phyloP scores from a whole-genome alignment of 371 early-diverging fungal species.

The Mucor indicus region DNA sequence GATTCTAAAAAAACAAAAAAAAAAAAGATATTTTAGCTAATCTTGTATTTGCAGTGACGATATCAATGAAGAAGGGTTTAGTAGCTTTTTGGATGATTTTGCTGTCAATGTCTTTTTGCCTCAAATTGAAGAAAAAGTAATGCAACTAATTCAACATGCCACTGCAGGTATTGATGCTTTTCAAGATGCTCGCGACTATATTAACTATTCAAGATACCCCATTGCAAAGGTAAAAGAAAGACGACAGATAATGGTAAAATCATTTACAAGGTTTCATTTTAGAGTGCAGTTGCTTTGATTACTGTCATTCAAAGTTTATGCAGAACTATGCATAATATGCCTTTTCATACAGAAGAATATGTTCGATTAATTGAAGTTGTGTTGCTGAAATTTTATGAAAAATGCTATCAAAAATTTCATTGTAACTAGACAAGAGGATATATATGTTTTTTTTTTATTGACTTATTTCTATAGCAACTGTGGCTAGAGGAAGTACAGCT shows the following conservation, averaged over 20 bases:
- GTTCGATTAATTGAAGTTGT: constrained; percentile 76
- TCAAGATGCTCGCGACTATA: constrained; percentile 51
- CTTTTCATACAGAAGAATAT: constrained; percentile 77
- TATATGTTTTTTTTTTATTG: not conserved
- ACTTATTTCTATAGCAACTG: constrained; percentile 33
- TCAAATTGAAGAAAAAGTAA: constrained; percentile 69
- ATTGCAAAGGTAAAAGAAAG: constrained; percentile 44
- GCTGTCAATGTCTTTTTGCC: constrained; percentile 73
- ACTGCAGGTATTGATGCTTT: constrained; percentile 67
- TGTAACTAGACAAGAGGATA: constrained; percentile 34
- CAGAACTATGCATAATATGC: constrained; percentile 67
- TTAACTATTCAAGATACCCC: constrained; percentile 46
- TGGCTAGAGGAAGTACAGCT: constrained; percentile 49
- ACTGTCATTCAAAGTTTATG: constrained; percentile 68
- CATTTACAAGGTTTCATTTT: not conserved
- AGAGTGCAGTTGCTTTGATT: constrained; percentile 66
- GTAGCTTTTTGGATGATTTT: constrained; percentile 78
- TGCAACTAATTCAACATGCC: constrained; percentile 63
- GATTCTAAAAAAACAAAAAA: no score
- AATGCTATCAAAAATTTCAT: constrained; percentile 68
- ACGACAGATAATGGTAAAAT: not conserved
- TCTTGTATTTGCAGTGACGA: constrained; percentile 26
- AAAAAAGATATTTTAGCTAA: not conserved
- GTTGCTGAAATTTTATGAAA: constrained; percentile 73
- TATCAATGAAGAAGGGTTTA: constrained; percentile 56